A percentile compares a stretch with the other conserved stretches of the same genome.
Evolutionary conservation across 2,329 filamentous ascomycete genomes (phyloP).

Genomic region (Curvularia spicifera): DNA sequence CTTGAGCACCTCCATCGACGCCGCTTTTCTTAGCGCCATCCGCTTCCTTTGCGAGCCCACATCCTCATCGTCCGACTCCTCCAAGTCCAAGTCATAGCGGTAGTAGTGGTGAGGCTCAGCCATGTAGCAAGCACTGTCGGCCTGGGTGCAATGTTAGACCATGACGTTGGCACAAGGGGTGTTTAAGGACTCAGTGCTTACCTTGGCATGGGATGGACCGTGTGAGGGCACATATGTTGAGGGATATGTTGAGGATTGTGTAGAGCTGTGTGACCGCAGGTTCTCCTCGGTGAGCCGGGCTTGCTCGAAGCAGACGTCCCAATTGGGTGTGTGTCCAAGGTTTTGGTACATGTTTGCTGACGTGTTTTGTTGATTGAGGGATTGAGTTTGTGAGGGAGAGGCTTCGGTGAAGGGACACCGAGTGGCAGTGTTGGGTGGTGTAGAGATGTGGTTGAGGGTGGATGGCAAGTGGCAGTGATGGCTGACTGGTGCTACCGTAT

Average conservation of each 20-base stretch:
- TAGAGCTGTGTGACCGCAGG: conserved; percentile 37
- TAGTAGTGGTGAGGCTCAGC: conserved; percentile 28
- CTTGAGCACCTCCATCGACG: conserved; percentile 40
- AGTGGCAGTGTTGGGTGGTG: background rate
- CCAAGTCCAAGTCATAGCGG: conserved; percentile 26
- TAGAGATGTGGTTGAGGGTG: background rate
- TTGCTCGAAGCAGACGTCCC: conserved; percentile 18
- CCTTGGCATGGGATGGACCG: conserved; percentile 33
- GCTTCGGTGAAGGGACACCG: background rate
- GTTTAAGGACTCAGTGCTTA: conserved; percentile 16
- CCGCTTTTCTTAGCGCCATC: conserved; percentile 32
- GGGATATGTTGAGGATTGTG: conserved; percentile 31
- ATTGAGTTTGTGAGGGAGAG: background rate
- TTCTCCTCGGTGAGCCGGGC: conserved; percentile 41
- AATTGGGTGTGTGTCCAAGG: conserved; percentile 18
- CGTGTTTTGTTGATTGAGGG: background rate
- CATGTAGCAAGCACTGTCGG: conserved; percentile 16
- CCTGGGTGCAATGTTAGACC: conserved; percentile 14
- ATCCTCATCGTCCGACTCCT: conserved; percentile 34
- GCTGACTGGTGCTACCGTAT: too few relatives aligned
- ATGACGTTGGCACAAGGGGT: background rate
- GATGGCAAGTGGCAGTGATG: background rate
- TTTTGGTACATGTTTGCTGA: conserved; percentile 20
- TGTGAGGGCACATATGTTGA: conserved; percentile 26
- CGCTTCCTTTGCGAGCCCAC: conserved; percentile 22